These are phyloP conservation scores for Stygiomarasmius scandens DNA, from an alignment of 1,284 basidiomycete species.

Conservation along the genomic window DNA sequence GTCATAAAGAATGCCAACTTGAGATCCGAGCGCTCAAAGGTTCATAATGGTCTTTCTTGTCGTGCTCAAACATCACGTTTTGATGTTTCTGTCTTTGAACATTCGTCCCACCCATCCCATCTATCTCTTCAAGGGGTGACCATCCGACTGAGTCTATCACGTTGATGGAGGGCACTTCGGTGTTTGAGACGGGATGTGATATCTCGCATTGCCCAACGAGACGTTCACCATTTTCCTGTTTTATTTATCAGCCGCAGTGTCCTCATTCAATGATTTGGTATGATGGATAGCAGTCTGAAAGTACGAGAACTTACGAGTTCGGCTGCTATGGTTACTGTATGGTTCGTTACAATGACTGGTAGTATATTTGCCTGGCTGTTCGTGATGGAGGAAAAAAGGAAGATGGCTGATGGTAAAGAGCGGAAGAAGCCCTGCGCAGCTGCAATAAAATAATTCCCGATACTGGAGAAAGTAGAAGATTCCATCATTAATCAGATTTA, in stretches of 20 bases:
- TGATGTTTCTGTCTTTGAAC: slow-evolving; percentile 27
- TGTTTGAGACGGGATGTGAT: slow-evolving; percentile 77
- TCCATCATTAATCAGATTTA: no score
- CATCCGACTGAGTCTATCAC: slow-evolving; percentile 35
- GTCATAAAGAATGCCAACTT: slow-evolving; percentile 56
- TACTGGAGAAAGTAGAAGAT: slow-evolving; percentile 39
- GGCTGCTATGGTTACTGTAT: slow-evolving; percentile 97
- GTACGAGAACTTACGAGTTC: slow-evolving; percentile 80
- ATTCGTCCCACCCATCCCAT: slow-evolving; percentile 3
- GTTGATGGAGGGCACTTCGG: slow-evolving; percentile 25
- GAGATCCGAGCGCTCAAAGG: slow-evolving; percentile 67
- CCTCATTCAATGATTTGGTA: slow-evolving; percentile 9
- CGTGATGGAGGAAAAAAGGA: slow-evolving; percentile 92
- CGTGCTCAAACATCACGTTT: slow-evolving; percentile 73
- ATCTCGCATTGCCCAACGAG: slow-evolving; percentile 97
- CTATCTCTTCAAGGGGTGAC: slow-evolving; percentile 43
- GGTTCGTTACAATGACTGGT: slow-evolving; percentile 93
- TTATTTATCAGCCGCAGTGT: slow-evolving; percentile 5
- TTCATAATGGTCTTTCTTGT: slow-evolving; percentile 55
- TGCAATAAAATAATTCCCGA: slow-evolving; percentile 89
- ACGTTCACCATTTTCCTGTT: slow-evolving; percentile 73
- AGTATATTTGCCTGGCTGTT: slow-evolving; percentile 83
- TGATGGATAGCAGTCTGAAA: slow-evolving; percentile 7
- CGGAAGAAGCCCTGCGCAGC: slow-evolving; percentile 87
- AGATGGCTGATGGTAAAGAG: slow-evolving; percentile 92